These are phyloP conservation scores for Schizonepeta tenuifolia DNA, from an alignment of 257 asterid species.

Conservation along the genomic window DNA sequence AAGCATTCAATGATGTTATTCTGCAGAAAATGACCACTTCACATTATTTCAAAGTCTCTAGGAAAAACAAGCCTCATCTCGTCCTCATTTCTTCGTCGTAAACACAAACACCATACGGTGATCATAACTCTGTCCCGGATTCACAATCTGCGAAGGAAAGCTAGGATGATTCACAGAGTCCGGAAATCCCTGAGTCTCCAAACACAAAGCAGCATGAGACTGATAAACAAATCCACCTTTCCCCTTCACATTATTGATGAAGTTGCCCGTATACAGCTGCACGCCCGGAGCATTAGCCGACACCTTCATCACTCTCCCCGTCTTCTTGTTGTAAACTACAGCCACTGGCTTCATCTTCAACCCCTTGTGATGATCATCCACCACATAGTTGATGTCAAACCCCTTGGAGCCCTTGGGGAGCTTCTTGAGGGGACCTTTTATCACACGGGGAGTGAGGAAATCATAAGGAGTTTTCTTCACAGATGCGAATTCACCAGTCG, in stretches of 20 bases:
- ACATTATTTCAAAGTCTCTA: not conserved
- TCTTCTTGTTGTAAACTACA: slow-evolving; percentile 44
- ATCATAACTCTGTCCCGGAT: slow-evolving; percentile 49
- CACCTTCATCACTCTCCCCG: slow-evolving; percentile 71
- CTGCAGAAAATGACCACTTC: not conserved
- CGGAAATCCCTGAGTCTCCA: slow-evolving; percentile 94
- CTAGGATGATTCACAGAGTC: slow-evolving; percentile 79
- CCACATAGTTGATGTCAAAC: slow-evolving; percentile 72
- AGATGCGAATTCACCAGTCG: slow-evolving; percentile 51
- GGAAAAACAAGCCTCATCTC: slow-evolving; percentile 25
- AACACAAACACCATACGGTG: slow-evolving; percentile 59
- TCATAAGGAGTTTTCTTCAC: slow-evolving; percentile 73
- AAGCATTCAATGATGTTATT: not conserved
- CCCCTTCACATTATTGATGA: slow-evolving; percentile 46
- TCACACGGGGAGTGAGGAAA: slow-evolving; percentile 49
- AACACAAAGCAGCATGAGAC: slow-evolving; percentile 63
- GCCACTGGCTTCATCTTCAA: slow-evolving; percentile 52
- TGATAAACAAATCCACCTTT: slow-evolving; percentile 63
- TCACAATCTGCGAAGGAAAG: slow-evolving; percentile 69
- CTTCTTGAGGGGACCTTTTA: slow-evolving; percentile 49
- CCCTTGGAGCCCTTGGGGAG: slow-evolving; percentile 60
- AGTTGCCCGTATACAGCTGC: slow-evolving; percentile 70
- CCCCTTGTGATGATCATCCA: slow-evolving; percentile 42
- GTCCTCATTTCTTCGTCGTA: slow-evolving; percentile 34
- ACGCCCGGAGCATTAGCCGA: slow-evolving; percentile 61